phyloP scores from a whole-genome alignment of 1,284 basidiomycete species.

The Cerrena zonata region DNA sequence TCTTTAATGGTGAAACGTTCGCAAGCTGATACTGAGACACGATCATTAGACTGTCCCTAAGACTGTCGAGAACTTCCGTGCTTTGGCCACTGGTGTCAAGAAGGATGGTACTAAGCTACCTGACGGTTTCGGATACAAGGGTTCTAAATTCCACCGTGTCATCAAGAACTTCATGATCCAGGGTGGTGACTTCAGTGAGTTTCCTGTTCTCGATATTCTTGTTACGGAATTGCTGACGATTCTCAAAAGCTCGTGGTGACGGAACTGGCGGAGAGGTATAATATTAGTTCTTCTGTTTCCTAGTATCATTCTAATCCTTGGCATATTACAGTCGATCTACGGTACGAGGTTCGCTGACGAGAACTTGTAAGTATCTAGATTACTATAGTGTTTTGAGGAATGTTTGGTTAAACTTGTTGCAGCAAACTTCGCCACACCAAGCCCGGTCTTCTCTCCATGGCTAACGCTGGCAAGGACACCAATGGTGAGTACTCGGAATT shows the following conservation, averaged over 20 bases:
- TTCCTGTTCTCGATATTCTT: neutral
- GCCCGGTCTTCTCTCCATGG: constrained; percentile 86
- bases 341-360: constrained; percentile 57
- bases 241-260: constrained; percentile 42
- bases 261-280: constrained; percentile 44
- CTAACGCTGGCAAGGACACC: constrained; percentile 84
- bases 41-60: constrained; percentile 77
- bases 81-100: constrained; percentile 66
- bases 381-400: neutral
- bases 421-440: constrained; percentile 87
- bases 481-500: constrained; percentile 49
- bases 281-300: constrained; percentile 30
- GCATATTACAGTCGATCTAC: constrained; percentile 43
- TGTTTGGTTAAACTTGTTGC: constrained; percentile 2
- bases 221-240: neutral
- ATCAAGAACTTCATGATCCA: constrained; percentile 72
- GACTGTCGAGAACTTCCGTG: constrained; percentile 69
- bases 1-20: too few relatives aligned
- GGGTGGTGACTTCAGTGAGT: constrained; percentile 66
- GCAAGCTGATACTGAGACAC: too few relatives aligned
- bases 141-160: constrained; percentile 65
- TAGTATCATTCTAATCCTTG: neutral
- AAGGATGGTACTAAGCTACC: constrained; percentile 74
- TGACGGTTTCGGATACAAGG: constrained; percentile 66
- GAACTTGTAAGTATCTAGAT: constrained; percentile 69